A percentile compares a stretch with the other conserved stretches of the same genome.
Evolutionary conservation across 1,284 basidiomycete species (phyloP).

Genomic region (Marasmius tenuissimus): DNA sequence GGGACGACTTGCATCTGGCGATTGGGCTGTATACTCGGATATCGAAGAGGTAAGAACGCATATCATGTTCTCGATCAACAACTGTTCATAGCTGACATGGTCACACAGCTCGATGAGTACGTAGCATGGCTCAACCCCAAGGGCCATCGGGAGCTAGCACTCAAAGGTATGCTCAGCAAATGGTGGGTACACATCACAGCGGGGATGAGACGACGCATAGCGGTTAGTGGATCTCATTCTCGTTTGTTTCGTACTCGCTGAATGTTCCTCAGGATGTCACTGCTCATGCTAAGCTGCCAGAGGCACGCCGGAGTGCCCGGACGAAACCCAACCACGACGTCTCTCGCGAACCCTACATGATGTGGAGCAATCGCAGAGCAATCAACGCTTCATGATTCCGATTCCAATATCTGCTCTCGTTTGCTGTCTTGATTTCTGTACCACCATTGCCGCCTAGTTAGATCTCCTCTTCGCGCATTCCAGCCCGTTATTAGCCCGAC

Average conservation of each 20-base stretch:
- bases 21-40: slow-evolving; percentile 91
- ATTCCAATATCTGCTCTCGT: neutral
- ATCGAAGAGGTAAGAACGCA: slow-evolving; percentile 71
- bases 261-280: slow-evolving; percentile 57
- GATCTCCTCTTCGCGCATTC: neutral
- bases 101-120: slow-evolving; percentile 73
- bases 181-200: slow-evolving; percentile 87
- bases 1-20: slow-evolving; percentile 68
- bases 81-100: slow-evolving; percentile 3
- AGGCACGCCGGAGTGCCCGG: slow-evolving; percentile 75
- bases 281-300: slow-evolving; percentile 64
- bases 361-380: slow-evolving; percentile 78
- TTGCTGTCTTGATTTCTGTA: neutral
- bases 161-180: slow-evolving; percentile 78
- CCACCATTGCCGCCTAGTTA: neutral
- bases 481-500: neutral
- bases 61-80: neutral
- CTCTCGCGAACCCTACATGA: slow-evolving; percentile 77
- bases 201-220: slow-evolving; percentile 74
- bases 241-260: neutral
- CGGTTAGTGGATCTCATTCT: slow-evolving; percentile 46
- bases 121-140: slow-evolving; percentile 90
- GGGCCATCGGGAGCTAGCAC: slow-evolving; percentile 83
- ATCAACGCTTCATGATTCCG: slow-evolving; percentile 35
- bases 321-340: slow-evolving; percentile 64